Base-by-base conservation (phyloP, 1,284 basidiomycete species). In the Cutaneotrichosporon cyanovorans region DNA sequence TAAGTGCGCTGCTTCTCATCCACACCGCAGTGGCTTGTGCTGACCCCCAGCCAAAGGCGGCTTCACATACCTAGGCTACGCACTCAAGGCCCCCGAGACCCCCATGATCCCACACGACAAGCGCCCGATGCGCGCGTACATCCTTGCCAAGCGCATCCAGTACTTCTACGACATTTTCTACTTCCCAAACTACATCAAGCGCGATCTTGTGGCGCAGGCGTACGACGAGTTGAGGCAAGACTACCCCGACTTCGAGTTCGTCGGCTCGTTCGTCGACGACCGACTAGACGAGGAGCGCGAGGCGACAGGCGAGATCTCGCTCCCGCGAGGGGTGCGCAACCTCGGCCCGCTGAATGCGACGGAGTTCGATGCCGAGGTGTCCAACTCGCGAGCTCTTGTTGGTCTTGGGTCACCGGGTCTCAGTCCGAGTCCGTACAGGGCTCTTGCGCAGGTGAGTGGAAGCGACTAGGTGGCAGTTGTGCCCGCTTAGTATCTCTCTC, bases 231-330 rank as follows among this genome's bases (percentile, higher is more conserved):
- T 60, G 15, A 38, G 46, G 5, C 18, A 42, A 12, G 49, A 53
- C 40, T 58, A 49, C 30, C 52, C 54, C 3, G 54, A 49, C 23
- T 58, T 60, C 18, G 54, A 60, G 38, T 56, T 60, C 34, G 54
- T 58, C 4, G 52, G 44, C 16, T 48, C 40, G 16, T 40, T 48
- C 28, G 37, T 22, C 9, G 56, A 60, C 36, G 39, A 44, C 16
- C 28, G 54, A 1, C 22, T 14, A 16, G 37, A 40, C 15, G 16
- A 42, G 37, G 37, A 46, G 20, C 19, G 30, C 16, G 19, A 42
- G 31, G 25, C 34, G 32, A 18, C 19, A 20, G 41, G 41, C n/a
- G 33, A 19, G 22, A 40, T 43, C 28, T 18, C 30, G 19, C 9
- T 56, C 2, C 58, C 58, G 7, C 21, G 37, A 1, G 52, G 51